Percentiles rank a stretch among this genome's conserved stretches.
Conservation (phyloP, 164 flowering plant genomes). For the Liriodendron chinense region DNA sequence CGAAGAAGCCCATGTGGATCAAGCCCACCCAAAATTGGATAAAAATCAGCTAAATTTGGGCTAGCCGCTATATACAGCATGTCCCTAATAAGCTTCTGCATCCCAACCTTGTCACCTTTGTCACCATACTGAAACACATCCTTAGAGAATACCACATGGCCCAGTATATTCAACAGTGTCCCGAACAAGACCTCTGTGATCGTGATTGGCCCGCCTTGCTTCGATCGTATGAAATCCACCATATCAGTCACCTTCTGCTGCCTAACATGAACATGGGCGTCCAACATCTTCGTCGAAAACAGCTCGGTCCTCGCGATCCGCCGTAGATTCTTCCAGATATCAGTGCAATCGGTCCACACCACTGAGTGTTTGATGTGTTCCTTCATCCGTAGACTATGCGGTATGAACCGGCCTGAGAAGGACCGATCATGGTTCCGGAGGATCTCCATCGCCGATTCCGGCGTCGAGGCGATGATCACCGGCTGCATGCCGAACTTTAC, state of each 20-base stretch:
- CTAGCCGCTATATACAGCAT: slow-evolving; percentile 10
- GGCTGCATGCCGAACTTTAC: slow-evolving; percentile 29
- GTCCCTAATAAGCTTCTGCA: slow-evolving; percentile 14
- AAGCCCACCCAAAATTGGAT: slow-evolving; percentile 24
- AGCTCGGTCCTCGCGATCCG: slow-evolving; percentile 29
- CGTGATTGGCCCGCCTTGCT: slow-evolving; percentile 22
- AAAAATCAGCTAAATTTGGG: slow-evolving; percentile 35
- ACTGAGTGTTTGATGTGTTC: slow-evolving; percentile 13
- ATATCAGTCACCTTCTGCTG: slow-evolving; percentile 29
- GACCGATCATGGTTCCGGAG: slow-evolving; percentile 25
- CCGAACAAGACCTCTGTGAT: slow-evolving; percentile 24
- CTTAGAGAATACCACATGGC: slow-evolving; percentile 20
- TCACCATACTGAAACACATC: slow-evolving; percentile 24
- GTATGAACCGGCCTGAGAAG: slow-evolving; percentile 20
- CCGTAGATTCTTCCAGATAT: slow-evolving; percentile 31
- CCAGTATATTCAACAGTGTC: slow-evolving; percentile 22
- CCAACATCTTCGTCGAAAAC: slow-evolving; percentile 24
- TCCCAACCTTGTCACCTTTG: slow-evolving; percentile 10
- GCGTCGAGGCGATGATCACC: slow-evolving; percentile 28
- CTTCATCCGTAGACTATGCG: slow-evolving; percentile 3
- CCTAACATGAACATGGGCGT: slow-evolving; percentile 22
- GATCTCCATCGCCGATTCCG: slow-evolving; percentile 26
- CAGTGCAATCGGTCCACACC: slow-evolving; percentile 32
- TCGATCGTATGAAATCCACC: slow-evolving; percentile 16
- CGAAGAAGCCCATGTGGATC: slow-evolving; percentile 27